Evolutionary conservation across 257 asterid genomes (phyloP), one percentile per base, ranked within the genome.

Genomic region (Nicotiana sylvestris): DNA sequence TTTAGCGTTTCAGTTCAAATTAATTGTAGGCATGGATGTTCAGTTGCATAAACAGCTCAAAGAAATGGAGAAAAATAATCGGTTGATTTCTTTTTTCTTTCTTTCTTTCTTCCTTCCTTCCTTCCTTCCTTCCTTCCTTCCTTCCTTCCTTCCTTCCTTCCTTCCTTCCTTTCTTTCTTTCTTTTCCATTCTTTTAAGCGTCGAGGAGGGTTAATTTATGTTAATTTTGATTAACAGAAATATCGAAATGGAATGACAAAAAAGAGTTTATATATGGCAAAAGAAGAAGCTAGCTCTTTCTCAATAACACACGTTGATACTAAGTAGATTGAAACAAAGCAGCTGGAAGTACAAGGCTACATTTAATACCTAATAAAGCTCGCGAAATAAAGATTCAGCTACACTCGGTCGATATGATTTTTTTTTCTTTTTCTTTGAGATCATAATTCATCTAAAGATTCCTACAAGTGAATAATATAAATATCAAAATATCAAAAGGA

Each of bases 341-440:
- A 66, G 43, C 66, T 86, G 85, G 81, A 85, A 88, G 81, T 85
- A 90, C 91, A 83, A 80, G 82, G 81, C 78, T 81, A 79, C 74
- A 64, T 84, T 80, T 85, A 83, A 81, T 84, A 72, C 85, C 69
- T 66, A 58, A 76, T 78, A 76, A 84, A 80, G 65, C 85, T 87
- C 85, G 61, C 90, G 76, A 84, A 78, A 87, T 21, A 21, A 21
- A 21, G 21, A 21, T 21, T 21, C 21, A 21, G 21, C 21, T 21
- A 21, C 80, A 51, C 80, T 74, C 80, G 39, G 78, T 21, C 21
- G 21, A 85, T 81, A 78, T 57, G 72, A 39, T 84, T 87, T 86
- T 85, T 86, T 72, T 67, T n/a, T 27, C 83, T 77, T 74, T 67
- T 81, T 88, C 83, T 80, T 62, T 83, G 76, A 78, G 81, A 82